Conservation (phyloP, 441 rosid genomes). For the Rhodomyrtus psidioides region DNA sequence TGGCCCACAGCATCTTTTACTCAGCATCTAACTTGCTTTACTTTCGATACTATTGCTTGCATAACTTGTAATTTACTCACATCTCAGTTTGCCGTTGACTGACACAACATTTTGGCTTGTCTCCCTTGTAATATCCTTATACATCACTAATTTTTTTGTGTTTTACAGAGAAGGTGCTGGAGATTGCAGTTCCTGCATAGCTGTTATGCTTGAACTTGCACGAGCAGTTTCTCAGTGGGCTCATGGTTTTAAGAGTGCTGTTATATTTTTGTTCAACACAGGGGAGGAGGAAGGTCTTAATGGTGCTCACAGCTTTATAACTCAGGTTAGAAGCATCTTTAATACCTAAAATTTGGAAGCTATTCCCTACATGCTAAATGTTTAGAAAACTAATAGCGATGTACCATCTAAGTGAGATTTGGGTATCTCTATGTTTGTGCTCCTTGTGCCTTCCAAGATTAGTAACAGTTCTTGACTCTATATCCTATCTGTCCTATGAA, state of each 20-base stretch:
- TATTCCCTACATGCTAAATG: no score
- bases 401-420: background rate
- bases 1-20: background rate
- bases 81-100: background rate
- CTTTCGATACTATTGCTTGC: background rate
- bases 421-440: background rate
- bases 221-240: conserved; percentile 92
- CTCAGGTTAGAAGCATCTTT: conserved; percentile 54
- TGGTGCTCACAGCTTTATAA: conserved; percentile 97
- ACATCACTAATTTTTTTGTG: background rate
- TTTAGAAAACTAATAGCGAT: background rate
- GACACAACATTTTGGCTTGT: background rate
- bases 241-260: conserved; percentile 81
- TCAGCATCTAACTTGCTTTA: background rate
- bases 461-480: background rate
- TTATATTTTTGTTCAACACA: conserved; percentile 81
- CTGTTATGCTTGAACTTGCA: conserved; percentile 96
- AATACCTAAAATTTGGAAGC: background rate
- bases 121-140: background rate
- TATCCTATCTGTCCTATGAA: background rate
- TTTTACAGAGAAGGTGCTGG: conserved; percentile 88
- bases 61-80: background rate
- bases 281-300: conserved; percentile 97
- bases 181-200: conserved; percentile 94
- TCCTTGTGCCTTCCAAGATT: background rate